Evolutionary conservation across 768 basidiomycete species (phyloP), one percentile per base, ranked within the genome.

Genomic region (Boletus sensibilis): DNA sequence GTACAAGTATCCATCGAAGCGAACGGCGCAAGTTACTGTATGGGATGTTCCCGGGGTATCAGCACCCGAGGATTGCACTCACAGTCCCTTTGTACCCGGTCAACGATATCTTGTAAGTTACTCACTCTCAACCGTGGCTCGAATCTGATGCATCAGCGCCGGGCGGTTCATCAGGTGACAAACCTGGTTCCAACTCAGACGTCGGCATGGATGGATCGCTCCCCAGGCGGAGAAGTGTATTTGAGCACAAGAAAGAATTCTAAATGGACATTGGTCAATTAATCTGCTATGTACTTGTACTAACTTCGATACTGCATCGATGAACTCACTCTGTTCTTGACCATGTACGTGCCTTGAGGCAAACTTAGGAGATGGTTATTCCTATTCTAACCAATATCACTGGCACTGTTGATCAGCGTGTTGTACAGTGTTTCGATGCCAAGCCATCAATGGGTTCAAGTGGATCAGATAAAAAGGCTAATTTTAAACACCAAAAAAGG

Each of bases 1-100:
- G 27, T 61, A 66, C 1, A 78, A 79, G 57, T 75, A 79, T 50
- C 77, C 79, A 0, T 74, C 82, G 9, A 75, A 80, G 56, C 80
- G 91, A 48, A 77, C 73, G 2, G 94, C 86, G 0, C 89, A 91
- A 67, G 61, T 98, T 52, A 94, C 88, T 0, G 80, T 95, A 4
- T 94, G 92, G 92, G 91, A 95, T 64, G 86, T 82, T 3, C 72
- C 82, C 4, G 74, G 74, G 13, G 56, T 88, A 27, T 75, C 73
- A 1, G 63, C 76, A n/a, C 74, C 74, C 23, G 86, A 88, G 58
- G 82, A 78, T 5, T 76, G 70, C n/a, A 65, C 69, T 51, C 65
- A 78, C 48, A 77, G 84, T 34, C 57, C 74, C 5, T 83, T 95
- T 58, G 72, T 76, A 42, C 78, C 79, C 31, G 88, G 90, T 1